Base-by-base conservation (phyloP, 345 rosid species). In the Pugionium dolabratum region DNA sequence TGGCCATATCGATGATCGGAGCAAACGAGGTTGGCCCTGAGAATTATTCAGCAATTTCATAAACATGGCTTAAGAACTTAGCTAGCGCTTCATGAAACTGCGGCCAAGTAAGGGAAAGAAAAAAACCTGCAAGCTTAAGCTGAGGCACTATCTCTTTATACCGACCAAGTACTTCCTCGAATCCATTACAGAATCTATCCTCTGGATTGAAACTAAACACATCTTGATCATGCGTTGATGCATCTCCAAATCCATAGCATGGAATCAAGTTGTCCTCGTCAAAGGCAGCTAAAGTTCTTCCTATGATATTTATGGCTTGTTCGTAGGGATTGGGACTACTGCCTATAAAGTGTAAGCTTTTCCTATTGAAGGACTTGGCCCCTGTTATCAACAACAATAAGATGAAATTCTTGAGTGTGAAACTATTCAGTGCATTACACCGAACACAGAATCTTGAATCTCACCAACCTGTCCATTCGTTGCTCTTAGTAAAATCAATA, bases 11-110 rank as follows among this genome's bases (percentile, higher is more conserved):
- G 55, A 94, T 88, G 46, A 85, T 61, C 0, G 97, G 99, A 10
- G 97, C 97, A 84, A 94, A 94, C 4, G 99, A 90, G n/a, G 97
- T 94, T 5, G 98, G 98, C 1, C 98, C 98, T 92, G 78, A 31
- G 47, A 56, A 54, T 33, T 27, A 9, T 39, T 26, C 52, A 64
- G 44, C 34, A 70, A 8, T 10, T 42, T 11, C 9, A 36, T 3
- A 59, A 54, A 67, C 39, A 50, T 33, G 35, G 51, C 18, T 46
- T 7, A 52, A n/a, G 45, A 50, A 4, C 34, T 67, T 54, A 32
- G 33, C 28, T 7, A 62, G 48, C 41, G 29, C 31, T 46, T 46
- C 41, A 28, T 37, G 36, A 52, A 47, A 62, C 7, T 9, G 11
- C 9, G 0, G 40, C 4, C 57, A 52, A 41, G 39, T 40, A 55